Evolutionary conservation across 2,329 filamentous ascomycete genomes (phyloP), one percentile per base, ranked within the genome.

Genomic region (Exophiala lecanii-corni): DNA sequence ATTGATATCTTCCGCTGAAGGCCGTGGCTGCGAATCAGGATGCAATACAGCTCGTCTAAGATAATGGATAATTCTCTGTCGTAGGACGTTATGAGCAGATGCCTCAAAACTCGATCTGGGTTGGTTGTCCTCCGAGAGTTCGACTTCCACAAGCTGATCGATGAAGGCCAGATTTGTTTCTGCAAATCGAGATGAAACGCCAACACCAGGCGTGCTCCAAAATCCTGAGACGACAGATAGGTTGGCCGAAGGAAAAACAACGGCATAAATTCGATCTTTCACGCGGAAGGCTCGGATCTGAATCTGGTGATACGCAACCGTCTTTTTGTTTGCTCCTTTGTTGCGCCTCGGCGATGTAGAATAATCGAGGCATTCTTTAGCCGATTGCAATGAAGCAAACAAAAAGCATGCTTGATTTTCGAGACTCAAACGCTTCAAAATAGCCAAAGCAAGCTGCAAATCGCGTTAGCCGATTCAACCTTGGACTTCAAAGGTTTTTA

Each of bases 1-100:
- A 37, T 67, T 76, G 1, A 80, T 67, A 47, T 79, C 74, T 10
- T 33, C n/a, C 5, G 38, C 26, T 12, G 41, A 42, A 4, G 45
- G 38, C 25, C 28, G 35, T 7, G n/a, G 16, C 9, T 21, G 25
- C 25, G 36, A 32, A 2, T 16, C 26, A n/a, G 31, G 28, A 20
- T 36, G 41, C n/a, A 23, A 20, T 9, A 44, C 39, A 13, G 43
- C 43, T 7, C 41, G 35, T 20, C 47, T 33, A 12, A 50, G 28
- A 12, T 44, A 23, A 3, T 16, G 34, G 26, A 45, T 38, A 35
- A 48, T 48, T 17, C 44, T 26, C n/a, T 39, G 21, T 17, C 33
- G 36, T n/a, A 51, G 5, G 12, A 13, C 25, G 13, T 15, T 17
- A 26, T 48, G 39, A 15, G 45, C 31, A 2, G 38, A 12, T 6